These are phyloP conservation scores for Fusarium setosum DNA, from an alignment of 2,329 filamentous ascomycete genomes.

Conservation along the genomic window DNA sequence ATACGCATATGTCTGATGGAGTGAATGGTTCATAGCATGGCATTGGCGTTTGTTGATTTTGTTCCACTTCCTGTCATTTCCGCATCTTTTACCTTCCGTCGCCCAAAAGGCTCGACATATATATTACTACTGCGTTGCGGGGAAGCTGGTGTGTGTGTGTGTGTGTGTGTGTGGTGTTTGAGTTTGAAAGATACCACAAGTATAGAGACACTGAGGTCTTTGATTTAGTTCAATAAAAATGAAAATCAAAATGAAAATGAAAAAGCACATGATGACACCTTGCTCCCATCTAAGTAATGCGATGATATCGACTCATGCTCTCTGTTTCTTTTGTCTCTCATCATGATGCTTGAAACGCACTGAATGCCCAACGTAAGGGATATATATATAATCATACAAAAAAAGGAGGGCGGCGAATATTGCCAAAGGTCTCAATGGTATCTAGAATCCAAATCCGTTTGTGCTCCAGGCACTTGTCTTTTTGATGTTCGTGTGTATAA, in stretches of 20 bases:
- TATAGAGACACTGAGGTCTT: not conserved
- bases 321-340: too few relatives aligned
- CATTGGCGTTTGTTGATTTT: constrained; percentile 35
- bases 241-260: too few relatives aligned
- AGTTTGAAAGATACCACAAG: not conserved
- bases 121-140: constrained; percentile 1
- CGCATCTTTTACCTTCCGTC: not conserved
- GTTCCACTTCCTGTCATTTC: constrained; percentile 3
- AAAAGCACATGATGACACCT: not conserved
- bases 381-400: constrained; percentile 17
- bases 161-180: too few relatives aligned
- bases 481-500: constrained; percentile 21
- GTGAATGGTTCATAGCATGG: constrained; percentile 34
- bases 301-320: not conserved
- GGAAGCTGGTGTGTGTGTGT: too few relatives aligned
- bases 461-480: constrained; percentile 35
- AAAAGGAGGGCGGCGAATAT: constrained; percentile 12
- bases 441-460: constrained; percentile 33
- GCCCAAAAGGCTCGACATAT: not conserved
- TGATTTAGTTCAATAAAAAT: not conserved
- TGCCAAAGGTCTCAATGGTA: constrained; percentile 34
- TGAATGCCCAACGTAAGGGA: constrained; percentile 10
- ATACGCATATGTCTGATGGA: constrained; percentile 7
- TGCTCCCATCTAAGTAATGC: not conserved
- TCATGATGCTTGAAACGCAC: constrained; percentile 2